Evolutionary conservation across 768 basidiomycete genomes (phyloP), one percentile per base, ranked within the genome.

Genomic region (Suillus cothurnatus): DNA sequence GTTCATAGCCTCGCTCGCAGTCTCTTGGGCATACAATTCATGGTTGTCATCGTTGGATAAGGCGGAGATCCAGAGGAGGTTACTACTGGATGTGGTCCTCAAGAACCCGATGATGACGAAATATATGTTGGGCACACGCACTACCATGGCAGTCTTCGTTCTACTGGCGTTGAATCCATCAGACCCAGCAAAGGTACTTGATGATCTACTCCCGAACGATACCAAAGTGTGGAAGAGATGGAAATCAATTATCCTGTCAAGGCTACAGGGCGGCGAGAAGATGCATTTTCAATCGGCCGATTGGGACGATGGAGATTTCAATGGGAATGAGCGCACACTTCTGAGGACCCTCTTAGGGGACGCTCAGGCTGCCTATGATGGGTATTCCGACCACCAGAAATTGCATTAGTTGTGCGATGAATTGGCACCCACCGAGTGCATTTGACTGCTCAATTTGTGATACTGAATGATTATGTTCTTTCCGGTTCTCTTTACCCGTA

Each of bases 11-110:
- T 73, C 78, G 0, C 75, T 79, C 8, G 73, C 63, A 17, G 72
- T 77, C 38, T 80, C 79, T 17, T 79, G 77, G 77, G 26, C 67
- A 4, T 79, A 80, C 59, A 80, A 78, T 52, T 73, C 72, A 12
- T 79, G 72, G 69, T 60, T 80, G 1, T 74, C 79, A 3, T 77
- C 75, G 9, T 68, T 83, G 77, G 80, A 84, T 56, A 76, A 67
- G 61, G 76, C 74, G 17, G 69, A 67, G 49, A 67, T 72, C 11
- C 72, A 80, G 64, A 69, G 65, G 31, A 59, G 69, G 26, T 63
- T 78, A 14, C 23, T 77, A 6, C 21, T 77, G 14, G 31, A 69
- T 28, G 67, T 55, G 1, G 74, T 76, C 6, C 73, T 76, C 41
- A 38, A 65, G 36, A 61, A 59, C 0, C 75, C 76, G 2, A 9